Conservation (phyloP, 2,329 filamentous ascomycete genomes). For the Aspergillus novoparasiticus region DNA sequence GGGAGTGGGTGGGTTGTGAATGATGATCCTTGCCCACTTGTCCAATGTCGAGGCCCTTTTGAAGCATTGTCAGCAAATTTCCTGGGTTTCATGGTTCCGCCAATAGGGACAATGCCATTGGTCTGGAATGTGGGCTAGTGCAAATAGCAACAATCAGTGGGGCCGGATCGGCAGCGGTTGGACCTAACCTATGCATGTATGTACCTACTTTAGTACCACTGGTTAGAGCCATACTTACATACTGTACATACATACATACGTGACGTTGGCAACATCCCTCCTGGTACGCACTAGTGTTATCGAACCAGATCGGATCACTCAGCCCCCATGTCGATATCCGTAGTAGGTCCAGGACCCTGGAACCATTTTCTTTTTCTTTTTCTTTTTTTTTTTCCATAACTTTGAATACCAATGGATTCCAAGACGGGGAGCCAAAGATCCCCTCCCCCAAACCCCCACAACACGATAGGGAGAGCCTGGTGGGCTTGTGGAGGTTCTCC, state of each 20-base stretch:
- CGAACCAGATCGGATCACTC: neutral
- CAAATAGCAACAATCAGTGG: slow-evolving; percentile 6
- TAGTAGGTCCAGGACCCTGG: neutral
- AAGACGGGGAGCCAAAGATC: neutral
- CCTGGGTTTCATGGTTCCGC: slow-evolving; percentile 2
- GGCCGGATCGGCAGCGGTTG: slow-evolving; percentile 13
- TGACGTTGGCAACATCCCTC: neutral
- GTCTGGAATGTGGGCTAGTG: slow-evolving; percentile 15
- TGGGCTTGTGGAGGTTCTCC: neutral
- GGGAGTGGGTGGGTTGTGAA: neutral
- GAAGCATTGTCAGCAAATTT: slow-evolving; percentile 5
- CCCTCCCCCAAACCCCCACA: neutral
- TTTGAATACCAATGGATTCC: too few relatives aligned
- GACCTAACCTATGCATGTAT: slow-evolving; percentile 14
- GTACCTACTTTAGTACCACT: slow-evolving; percentile 15
- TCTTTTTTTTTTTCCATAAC: too few relatives aligned
- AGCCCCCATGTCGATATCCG: neutral
- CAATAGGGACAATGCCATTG: slow-evolving; percentile 20
- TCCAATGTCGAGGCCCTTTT: too few relatives aligned
- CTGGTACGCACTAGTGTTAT: neutral
- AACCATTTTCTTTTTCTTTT: too few relatives aligned
- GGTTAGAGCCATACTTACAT: neutral
- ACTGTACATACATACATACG: neutral
- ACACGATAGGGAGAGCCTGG: neutral
- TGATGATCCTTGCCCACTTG: neutral